Evolutionary conservation across 2,329 filamentous ascomycete species (phyloP), one percentile per base, ranked within the genome.

Genomic region (Diaporthe citri): DNA sequence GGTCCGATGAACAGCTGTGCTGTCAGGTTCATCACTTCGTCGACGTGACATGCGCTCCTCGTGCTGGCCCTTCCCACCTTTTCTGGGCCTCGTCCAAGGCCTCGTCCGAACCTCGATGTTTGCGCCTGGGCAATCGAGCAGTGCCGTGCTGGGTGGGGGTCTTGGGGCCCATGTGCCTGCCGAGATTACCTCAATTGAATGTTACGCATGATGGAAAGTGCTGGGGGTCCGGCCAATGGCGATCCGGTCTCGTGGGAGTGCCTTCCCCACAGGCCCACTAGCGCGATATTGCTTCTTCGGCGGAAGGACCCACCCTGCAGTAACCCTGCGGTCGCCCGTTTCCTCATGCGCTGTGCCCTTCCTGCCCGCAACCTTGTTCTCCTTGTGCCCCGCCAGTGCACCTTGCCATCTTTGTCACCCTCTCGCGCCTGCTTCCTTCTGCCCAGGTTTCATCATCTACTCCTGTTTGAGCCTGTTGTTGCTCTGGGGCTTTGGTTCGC

Each of bases 381-480:
- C 31, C 20, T 67, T n/a, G 43, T 66, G 62, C 31, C 59, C 55
- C 20, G 15, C 36, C 15, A 17, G 39, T 36, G 28, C 55, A 71
- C 56, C 69, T 59, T 72, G 73, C 59, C 73, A 48, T 48, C 64
- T 67, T 67, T 52, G 46, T 67, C 64, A 52, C 64, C 64, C 64
- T 34, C 64, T 52, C 31, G 46, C 22, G 48, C 64, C n/a, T 55
- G 48, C 64, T 55, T 69, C 64, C 36, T 39, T 20, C 64, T 43
- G 70, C 62, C 70, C 60, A 64, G 52, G 74, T 75, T 75, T 75
- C 74, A 75, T 62, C 74, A 73, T 73, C 55, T 69, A 70, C 74
- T 75, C 70, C 60, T 69, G 62, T 64, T 72, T 48, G 67, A 62
- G 55, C 67, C 46, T 56, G 60, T 17, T 25, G 43, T 66, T 12